phyloP scores from a whole-genome alignment of 805 yeast species.

The Saccharomycopsis lassenensis region DNA sequence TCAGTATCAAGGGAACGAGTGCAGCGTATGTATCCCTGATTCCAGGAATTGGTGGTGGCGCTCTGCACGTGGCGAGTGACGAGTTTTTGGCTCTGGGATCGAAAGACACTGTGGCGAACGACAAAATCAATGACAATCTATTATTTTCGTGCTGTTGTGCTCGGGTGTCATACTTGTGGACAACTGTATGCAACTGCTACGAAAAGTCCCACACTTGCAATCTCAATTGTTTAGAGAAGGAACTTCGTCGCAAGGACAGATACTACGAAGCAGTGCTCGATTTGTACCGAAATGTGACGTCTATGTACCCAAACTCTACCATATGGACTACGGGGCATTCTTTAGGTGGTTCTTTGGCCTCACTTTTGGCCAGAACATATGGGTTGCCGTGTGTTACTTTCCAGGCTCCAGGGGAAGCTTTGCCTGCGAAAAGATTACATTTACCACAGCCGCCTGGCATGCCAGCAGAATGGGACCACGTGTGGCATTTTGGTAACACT shows the following conservation, averaged over 20 bases:
- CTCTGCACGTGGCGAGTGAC: not conserved
- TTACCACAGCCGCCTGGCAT: slow-evolving; percentile 90
- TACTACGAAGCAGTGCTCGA: slow-evolving; percentile 75
- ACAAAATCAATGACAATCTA: slow-evolving; percentile 78
- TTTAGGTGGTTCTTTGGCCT: slow-evolving; percentile 78
- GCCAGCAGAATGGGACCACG: slow-evolving; percentile 63
- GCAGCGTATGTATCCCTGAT: slow-evolving; percentile 53
- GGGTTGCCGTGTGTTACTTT: slow-evolving; percentile 86
- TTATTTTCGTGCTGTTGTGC: slow-evolving; percentile 96
- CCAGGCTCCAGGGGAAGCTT: slow-evolving; percentile 86
- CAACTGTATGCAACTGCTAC: slow-evolving; percentile 91
- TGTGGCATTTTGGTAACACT: slow-evolving; percentile 94
- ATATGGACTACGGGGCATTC: slow-evolving; percentile 96
- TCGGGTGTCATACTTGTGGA: slow-evolving; percentile 82
- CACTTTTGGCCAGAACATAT: slow-evolving; percentile 75
- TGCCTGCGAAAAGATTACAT: slow-evolving; percentile 77
- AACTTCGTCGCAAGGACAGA: slow-evolving; percentile 60
- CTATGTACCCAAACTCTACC: slow-evolving; percentile 53
- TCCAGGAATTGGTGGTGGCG: too few relatives aligned
- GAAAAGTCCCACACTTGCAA: slow-evolving; percentile 76
- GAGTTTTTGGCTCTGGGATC: slow-evolving; percentile 21
- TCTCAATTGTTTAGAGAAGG: slow-evolving; percentile 74
- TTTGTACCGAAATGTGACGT: slow-evolving; percentile 61
- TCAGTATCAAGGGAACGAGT: slow-evolving; percentile 85
- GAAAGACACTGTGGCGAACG: slow-evolving; percentile 66